Base-by-base conservation (phyloP, 768 basidiomycete genomes). In the Kwoniella heveanensis region DNA sequence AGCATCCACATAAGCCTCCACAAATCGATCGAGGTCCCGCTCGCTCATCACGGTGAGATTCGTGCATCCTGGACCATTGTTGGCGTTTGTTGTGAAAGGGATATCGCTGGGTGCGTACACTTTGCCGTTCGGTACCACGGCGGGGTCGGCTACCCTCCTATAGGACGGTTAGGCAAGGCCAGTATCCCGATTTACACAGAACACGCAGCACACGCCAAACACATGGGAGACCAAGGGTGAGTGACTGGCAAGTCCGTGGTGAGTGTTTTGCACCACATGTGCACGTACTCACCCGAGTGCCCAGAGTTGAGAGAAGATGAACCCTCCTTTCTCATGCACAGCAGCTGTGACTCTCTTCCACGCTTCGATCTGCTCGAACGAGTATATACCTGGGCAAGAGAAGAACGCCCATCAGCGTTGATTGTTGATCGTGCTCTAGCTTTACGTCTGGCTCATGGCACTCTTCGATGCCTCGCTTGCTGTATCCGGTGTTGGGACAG, bases 321-420 rank as follows among this genome's bases (percentile, higher is more conserved):
- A 83, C 0, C 83, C 84, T 2, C 83, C 83, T 48, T 84, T 82
- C 1, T 81, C 82, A 67, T 88, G 87, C 0, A 88, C 87, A 0
- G 82, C 84, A 8, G 84, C 82, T 10, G 84, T 84, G 15, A 90
- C 75, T 80, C 82, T 71, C 70, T 84, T 85, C 87, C 87, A 88
- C 32, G 32, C 32, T 5, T 32, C 32, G 32, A 32, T 32, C 13
- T 32, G 32, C 5, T 6, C 32, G 5, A 13, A 13, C 13, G 32
- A 32, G 32, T 32, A 32, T 6, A 32, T 13, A 32, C 32, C 32
- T 32, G 32, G 32, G 7, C 32, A 32, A 32, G 32, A n/a, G n/a
- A n/a, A n/a, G n/a, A n/a, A 32, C 32, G 32, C 5, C 32, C 13
- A 32, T 32, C 32, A 32, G 0, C 79, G 85, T 0, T 69, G n/a